phyloP scores from a whole-genome alignment of 148 eudicot genomes.

The Chenopodium quinoa region DNA sequence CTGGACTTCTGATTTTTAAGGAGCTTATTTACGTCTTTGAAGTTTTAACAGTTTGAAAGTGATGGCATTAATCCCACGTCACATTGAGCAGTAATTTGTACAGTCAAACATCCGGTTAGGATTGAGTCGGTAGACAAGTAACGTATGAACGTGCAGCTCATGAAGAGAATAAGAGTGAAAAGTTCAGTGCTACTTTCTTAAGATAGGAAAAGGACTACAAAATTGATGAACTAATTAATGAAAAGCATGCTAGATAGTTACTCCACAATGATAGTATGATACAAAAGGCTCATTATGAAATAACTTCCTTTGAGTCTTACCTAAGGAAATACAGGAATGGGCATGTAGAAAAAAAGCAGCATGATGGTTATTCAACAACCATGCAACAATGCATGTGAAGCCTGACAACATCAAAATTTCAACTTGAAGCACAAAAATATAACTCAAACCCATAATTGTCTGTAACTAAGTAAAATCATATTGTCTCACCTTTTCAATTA shows the following conservation, averaged over 20 bases:
- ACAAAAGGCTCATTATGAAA: constrained; percentile 24
- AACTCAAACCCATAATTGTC: neutral
- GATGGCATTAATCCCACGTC: neutral
- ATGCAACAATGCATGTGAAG: constrained; percentile 21
- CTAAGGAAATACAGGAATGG: constrained; percentile 27
- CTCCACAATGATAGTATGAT: constrained; percentile 11
- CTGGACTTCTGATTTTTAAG: neutral
- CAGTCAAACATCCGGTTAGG: neutral
- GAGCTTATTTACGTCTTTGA: neutral
- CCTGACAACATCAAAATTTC: neutral
- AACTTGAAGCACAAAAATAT: neutral
- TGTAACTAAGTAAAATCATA: neutral
- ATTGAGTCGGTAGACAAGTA: neutral
- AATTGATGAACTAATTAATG: constrained; percentile 7
- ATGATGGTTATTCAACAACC: constrained; percentile 15
- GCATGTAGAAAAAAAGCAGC: constrained; percentile 4
- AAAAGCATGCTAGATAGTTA: neutral
- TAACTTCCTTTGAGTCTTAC: constrained; percentile 28
- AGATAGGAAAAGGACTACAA: neutral
- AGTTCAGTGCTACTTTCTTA: neutral
- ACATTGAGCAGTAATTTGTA: neutral
- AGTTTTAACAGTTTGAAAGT: neutral
- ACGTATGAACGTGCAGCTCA: neutral
- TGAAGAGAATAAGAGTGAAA: neutral
- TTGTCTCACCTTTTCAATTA: neutral